These are phyloP conservation scores for Mucor piriformis DNA, from an alignment of 371 early-diverging fungal species.

Conservation along the genomic window DNA sequence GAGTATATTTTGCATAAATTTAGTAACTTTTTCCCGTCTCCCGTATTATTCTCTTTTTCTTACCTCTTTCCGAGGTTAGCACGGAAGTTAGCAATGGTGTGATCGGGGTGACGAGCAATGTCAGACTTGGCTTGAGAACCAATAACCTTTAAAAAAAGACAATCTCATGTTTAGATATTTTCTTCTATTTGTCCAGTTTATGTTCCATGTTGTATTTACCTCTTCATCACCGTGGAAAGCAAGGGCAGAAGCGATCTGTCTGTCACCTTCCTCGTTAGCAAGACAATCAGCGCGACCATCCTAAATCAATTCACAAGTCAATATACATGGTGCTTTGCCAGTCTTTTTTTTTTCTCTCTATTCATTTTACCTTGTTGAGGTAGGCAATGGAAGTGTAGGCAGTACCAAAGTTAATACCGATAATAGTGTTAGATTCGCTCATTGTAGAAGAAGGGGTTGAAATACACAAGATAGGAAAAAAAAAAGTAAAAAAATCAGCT, in stretches of 20 bases:
- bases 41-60: slow-evolving; percentile 4
- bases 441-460: slow-evolving; percentile 14
- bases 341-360: neutral
- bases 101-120: slow-evolving; percentile 85
- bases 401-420: slow-evolving; percentile 92
- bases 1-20: neutral
- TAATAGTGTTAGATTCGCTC: slow-evolving; percentile 50
- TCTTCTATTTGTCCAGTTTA: neutral
- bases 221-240: slow-evolving; percentile 93
- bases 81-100: slow-evolving; percentile 87
- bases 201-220: too few relatives aligned
- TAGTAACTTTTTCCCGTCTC: neutral
- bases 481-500: slow-evolving; percentile 11
- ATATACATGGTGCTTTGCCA: slow-evolving; percentile 20
- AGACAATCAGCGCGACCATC: slow-evolving; percentile 89
- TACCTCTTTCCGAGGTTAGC: slow-evolving; percentile 81
- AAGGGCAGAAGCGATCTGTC: slow-evolving; percentile 91
- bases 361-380: slow-evolving; percentile 68
- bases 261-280: slow-evolving; percentile 97
- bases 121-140: slow-evolving; percentile 94
- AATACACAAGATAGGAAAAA: slow-evolving; percentile 8
- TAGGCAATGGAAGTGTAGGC: slow-evolving; percentile 89
- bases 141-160: slow-evolving; percentile 66
- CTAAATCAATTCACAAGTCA: slow-evolving; percentile 56
- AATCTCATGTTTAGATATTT: neutral